These are phyloP conservation scores for Skeletonema grethae DNA, from an alignment of 108 stramenopile genomes.

Conservation along the genomic window DNA sequence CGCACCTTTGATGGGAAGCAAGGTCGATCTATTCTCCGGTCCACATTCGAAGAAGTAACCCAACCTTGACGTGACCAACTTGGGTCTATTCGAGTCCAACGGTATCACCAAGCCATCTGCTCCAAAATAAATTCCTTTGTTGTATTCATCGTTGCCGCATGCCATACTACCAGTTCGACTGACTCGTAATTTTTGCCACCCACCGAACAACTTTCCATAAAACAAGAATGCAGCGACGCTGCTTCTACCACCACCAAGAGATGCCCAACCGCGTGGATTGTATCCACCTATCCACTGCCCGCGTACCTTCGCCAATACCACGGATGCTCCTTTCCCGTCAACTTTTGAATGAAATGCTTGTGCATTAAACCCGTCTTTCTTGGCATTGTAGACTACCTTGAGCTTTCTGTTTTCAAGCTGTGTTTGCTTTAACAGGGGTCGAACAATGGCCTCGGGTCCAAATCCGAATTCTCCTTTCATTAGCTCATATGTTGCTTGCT, in stretches of 20 bases:
- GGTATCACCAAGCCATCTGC: constrained; percentile 68
- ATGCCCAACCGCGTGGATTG: constrained; percentile 75
- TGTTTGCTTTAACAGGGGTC: constrained; percentile 64
- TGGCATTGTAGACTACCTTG: constrained; percentile 59
- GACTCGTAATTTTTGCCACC: constrained; percentile 62
- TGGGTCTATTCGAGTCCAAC: constrained; percentile 34
- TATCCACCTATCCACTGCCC: constrained; percentile 61
- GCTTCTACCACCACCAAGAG: constrained; percentile 59
- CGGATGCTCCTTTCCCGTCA: constrained; percentile 70
- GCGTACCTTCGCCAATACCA: constrained; percentile 50
- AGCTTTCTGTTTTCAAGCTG: constrained; percentile 65
- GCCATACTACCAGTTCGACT: constrained; percentile 77
- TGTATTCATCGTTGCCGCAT: constrained; percentile 64
- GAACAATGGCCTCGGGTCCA: constrained; percentile 35
- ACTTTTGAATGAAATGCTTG: constrained; percentile 53
- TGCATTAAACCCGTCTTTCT: constrained; percentile 60
- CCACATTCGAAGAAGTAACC: constrained; percentile 73
- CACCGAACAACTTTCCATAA: constrained; percentile 35
- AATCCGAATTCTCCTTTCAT: constrained; percentile 14
- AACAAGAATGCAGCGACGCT: constrained; percentile 68
- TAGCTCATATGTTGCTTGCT: constrained; percentile 44
- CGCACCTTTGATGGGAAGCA: constrained; percentile 47
- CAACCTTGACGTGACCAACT: constrained; percentile 49
- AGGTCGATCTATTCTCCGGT: constrained; percentile 42
- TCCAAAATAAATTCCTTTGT: constrained; percentile 68